Conservation (phyloP, 177 flowering plant genomes). For the Vitis hybrid region DNA sequence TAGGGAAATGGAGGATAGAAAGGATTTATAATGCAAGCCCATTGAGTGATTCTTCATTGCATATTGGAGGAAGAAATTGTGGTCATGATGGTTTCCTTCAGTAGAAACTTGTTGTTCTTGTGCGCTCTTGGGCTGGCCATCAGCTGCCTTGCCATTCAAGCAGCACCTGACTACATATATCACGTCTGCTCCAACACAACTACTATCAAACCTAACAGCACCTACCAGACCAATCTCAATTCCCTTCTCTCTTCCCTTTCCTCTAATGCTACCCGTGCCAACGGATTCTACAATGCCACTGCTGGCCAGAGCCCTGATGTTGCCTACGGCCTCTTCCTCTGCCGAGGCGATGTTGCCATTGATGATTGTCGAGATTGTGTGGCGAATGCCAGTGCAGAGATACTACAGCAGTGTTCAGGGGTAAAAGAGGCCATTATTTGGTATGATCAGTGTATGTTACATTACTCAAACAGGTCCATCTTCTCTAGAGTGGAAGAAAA, state of each 20-base stretch:
- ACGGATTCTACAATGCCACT: conserved; percentile 20
- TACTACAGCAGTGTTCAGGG: conserved; percentile 21
- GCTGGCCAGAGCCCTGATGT: conserved; percentile 11
- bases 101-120: too few species aligned
- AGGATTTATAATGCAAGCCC: too few species aligned
- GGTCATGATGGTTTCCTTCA: too few species aligned
- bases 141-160: not conserved
- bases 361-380: conserved; percentile 27
- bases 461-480: conserved; percentile 23
- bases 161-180: not conserved
- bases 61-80: too few species aligned
- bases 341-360: conserved; percentile 30
- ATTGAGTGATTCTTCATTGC: too few species aligned
- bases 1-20: too few species aligned
- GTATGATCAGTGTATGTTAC: conserved; percentile 33
- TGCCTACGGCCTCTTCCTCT: conserved; percentile 27
- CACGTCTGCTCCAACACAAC: not conserved
- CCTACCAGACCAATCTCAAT: conserved; percentile 32
- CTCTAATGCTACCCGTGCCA: conserved; percentile 19
- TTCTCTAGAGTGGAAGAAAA: not conserved
- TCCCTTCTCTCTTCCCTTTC: conserved; percentile 29
- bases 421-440: conserved; percentile 18
- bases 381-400: conserved; percentile 3
- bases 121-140: too few species aligned
- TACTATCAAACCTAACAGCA: conserved; percentile 14